Percentiles rank a stretch among this genome's conserved stretches.
These are phyloP conservation scores for Akanthomyces dipterigenus DNA, from an alignment of 2,329 filamentous ascomycete species.

Conservation along the genomic window DNA sequence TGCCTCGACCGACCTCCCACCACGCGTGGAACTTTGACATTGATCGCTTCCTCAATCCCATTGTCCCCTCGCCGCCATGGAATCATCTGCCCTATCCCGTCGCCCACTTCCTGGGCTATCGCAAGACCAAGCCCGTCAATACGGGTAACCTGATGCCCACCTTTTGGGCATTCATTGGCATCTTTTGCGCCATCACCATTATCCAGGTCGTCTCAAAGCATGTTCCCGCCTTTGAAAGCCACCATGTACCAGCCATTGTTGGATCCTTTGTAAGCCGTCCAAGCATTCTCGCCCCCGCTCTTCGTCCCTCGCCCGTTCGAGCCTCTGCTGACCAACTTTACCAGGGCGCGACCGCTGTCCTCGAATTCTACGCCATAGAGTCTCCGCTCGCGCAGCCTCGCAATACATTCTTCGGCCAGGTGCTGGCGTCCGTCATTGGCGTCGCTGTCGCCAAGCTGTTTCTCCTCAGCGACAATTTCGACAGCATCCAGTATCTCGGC, in stretches of 20 bases:
- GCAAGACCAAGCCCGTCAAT: slow-evolving; percentile 29
- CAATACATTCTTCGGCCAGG: slow-evolving; percentile 60
- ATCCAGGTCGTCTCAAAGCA: slow-evolving; percentile 51
- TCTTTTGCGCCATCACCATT: slow-evolving; percentile 53
- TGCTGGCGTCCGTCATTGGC: slow-evolving; percentile 55
- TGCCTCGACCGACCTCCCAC: background rate
- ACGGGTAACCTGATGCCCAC: slow-evolving; percentile 53
- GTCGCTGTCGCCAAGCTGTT: slow-evolving; percentile 61
- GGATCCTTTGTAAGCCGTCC: slow-evolving; percentile 57
- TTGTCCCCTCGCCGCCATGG: slow-evolving; percentile 60
- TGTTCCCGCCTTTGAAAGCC: slow-evolving; percentile 45
- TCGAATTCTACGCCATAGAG: slow-evolving; percentile 66
- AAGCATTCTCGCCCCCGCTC: background rate
- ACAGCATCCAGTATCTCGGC: slow-evolving; percentile 54
- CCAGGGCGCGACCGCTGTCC: slow-evolving; percentile 67
- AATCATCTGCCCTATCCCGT: slow-evolving; percentile 57
- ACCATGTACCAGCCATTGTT: slow-evolving; percentile 54
- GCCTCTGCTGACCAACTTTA: background rate
- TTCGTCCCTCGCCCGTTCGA: background rate
- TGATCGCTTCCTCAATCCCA: slow-evolving; percentile 67
- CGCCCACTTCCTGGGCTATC: slow-evolving; percentile 62
- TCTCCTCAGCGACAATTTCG: slow-evolving; percentile 37
- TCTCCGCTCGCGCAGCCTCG: slow-evolving; percentile 68
- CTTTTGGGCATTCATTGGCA: slow-evolving; percentile 58
- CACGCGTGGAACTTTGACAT: slow-evolving; percentile 59